Percentiles rank a stretch among this genome's conserved stretches.
phyloP scores from a whole-genome alignment of 139 green algal species.

The Volvox africanus region DNA sequence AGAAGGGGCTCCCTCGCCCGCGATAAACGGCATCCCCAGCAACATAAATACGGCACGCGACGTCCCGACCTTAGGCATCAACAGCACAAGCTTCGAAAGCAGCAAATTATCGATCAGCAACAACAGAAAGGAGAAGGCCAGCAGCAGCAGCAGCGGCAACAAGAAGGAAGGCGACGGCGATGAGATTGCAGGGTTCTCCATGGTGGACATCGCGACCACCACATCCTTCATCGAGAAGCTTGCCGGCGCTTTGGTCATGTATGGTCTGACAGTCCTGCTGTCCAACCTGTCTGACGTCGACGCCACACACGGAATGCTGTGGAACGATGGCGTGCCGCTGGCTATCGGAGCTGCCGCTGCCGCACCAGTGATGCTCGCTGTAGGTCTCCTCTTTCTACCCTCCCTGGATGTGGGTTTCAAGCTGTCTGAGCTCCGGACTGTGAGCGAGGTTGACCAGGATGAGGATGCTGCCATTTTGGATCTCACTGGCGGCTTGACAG shows the following conservation, averaged over 20 bases:
- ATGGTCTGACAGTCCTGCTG: slow-evolving; percentile 15
- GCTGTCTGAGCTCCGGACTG: background rate
- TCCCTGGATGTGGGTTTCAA: background rate
- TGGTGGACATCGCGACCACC: background rate
- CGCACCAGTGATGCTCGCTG: background rate
- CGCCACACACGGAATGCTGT: background rate
- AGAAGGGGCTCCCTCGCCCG: no score
- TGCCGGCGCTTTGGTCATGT: background rate
- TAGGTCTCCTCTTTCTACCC: slow-evolving; percentile 1
- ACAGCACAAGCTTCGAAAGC: background rate
- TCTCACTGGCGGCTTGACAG: background rate
- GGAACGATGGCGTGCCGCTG: slow-evolving; percentile 19
- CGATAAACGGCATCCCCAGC: background rate
- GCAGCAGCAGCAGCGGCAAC: background rate
- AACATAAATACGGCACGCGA: background rate
- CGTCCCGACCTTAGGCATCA: background rate
- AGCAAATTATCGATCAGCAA: background rate
- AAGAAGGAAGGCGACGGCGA: background rate
- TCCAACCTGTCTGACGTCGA: background rate
- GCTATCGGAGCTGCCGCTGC: slow-evolving; percentile 2
- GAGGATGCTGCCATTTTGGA: background rate
- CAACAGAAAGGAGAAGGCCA: background rate
- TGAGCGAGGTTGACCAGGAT: background rate
- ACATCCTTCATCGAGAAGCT: slow-evolving; percentile 27
- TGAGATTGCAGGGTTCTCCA: background rate